Evolutionary conservation across 768 basidiomycete genomes (phyloP).

Genomic region (Lactifluus piperatus): DNA sequence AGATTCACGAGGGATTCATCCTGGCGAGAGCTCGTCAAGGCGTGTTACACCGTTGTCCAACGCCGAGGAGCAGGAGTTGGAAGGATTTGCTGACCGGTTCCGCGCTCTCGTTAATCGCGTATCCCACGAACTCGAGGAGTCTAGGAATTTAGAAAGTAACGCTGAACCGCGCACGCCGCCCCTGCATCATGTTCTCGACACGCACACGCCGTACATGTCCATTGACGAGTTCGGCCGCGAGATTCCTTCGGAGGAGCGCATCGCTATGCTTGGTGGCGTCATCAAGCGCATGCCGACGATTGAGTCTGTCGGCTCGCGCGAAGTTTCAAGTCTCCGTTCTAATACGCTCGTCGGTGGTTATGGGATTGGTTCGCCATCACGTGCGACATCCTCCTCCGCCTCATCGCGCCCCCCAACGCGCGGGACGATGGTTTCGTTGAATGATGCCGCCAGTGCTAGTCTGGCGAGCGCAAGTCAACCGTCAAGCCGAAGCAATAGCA

Average conservation of each 20-base stretch:
- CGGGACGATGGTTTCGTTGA: conserved; percentile 12
- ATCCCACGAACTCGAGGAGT: conserved; percentile 44
- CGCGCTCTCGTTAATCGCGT: conserved; percentile 42
- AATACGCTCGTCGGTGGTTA: background rate
- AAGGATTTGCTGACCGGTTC: conserved; percentile 43
- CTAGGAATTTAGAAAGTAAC: conserved; percentile 29
- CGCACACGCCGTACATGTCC: conserved; percentile 27
- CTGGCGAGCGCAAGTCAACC: conserved; percentile 9
- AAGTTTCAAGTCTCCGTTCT: conserved; percentile 30
- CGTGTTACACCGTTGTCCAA: background rate
- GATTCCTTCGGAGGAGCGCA: conserved; percentile 39
- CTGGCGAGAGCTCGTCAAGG: background rate
- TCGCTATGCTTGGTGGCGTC: conserved; percentile 53
- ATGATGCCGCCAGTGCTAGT: conserved; percentile 8
- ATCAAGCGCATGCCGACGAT: conserved; percentile 77
- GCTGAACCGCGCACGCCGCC: background rate
- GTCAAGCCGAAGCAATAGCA: conserved; percentile 15
- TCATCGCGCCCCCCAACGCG: conserved; percentile 18
- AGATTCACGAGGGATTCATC: background rate
- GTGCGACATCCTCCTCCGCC: background rate
- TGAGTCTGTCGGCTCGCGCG: conserved; percentile 64
- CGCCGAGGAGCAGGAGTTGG: conserved; percentile 30
- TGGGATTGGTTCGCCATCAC: background rate
- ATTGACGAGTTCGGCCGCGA: conserved; percentile 34
- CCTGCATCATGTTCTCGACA: conserved; percentile 16